Conservation (phyloP, 495 filamentous ascomycete species). For the Bryoglossum gracile region DNA sequence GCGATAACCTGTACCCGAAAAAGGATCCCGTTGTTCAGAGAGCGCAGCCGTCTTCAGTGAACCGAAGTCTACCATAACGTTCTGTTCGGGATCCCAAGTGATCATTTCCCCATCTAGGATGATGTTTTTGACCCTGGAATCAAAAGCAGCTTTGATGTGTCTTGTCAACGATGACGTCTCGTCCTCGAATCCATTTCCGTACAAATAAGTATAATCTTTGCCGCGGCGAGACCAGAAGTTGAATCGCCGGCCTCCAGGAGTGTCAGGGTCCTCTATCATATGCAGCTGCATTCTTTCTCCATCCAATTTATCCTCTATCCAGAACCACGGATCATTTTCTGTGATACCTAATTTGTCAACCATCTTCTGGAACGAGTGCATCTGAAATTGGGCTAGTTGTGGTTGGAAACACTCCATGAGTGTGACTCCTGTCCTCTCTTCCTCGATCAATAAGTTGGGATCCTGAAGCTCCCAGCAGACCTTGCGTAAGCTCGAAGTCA, state of each 20-base stretch:
- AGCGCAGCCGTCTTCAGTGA: constrained; percentile 90
- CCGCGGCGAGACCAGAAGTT: constrained; percentile 93
- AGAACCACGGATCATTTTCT: constrained; percentile 69
- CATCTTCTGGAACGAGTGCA: constrained; percentile 73
- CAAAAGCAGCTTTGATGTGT: constrained; percentile 72
- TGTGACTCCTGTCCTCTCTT: constrained; percentile 55
- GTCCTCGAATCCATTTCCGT: constrained; percentile 71
- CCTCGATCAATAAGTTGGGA: constrained; percentile 63
- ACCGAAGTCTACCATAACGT: constrained; percentile 82
- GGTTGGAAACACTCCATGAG: constrained; percentile 98
- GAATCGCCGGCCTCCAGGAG: constrained; percentile 67
- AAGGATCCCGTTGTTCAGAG: constrained; percentile 72
- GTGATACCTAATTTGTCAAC: constrained; percentile 62
- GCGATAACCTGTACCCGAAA: constrained; percentile 56
- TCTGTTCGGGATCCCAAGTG: constrained; percentile 87
- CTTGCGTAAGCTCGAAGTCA: constrained; percentile 80
- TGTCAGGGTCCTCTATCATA: constrained; percentile 64
- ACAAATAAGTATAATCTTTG: constrained; percentile 95
- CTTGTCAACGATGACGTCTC: constrained; percentile 72
- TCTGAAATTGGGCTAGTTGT: constrained; percentile 92
- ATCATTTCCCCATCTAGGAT: constrained; percentile 99
- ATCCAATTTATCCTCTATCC: constrained; percentile 97
- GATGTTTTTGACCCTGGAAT: constrained; percentile 66
- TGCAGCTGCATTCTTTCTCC: constrained; percentile 97
- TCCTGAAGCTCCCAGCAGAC: constrained; percentile 96